Base-by-base conservation (phyloP, 2,329 filamentous ascomycete genomes). In the Penicillium sp. region DNA sequence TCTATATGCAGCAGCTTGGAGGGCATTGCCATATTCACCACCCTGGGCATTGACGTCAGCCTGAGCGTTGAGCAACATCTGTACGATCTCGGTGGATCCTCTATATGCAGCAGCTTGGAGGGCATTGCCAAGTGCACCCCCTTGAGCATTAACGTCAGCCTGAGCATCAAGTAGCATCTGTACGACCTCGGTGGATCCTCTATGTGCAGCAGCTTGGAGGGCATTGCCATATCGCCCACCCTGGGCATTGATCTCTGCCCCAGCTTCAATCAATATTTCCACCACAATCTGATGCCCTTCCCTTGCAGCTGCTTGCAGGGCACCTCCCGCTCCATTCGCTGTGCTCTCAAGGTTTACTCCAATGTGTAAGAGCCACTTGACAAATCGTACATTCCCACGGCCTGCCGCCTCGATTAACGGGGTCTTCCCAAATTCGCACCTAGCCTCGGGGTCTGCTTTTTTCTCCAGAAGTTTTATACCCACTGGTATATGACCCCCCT, bases 11-110 rank as follows among this genome's bases (percentile, higher is more conserved):
- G 47, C 47, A 19, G 47, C 53, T 1, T 55, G 47, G 14, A 55
- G 47, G 16, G 53, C 41, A 51, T 55, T 55, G 21, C 53, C 53
- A 29, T 24, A 51, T 5, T 43, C 0, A n/a, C 53, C 48, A 21
- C 39, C 41, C n/a, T 55, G 24, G 31, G 53, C 47, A 29, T 51
- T 51, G 5, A 51, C 39, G 47, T 51, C 31, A 13, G 53, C 53
- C 14, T 31, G 14, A 31, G 53, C 48, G 5, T 48, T 43, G 7
- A 56, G 53, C 11, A 56, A 33, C 16, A 56, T 41, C 13, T n/a
- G 6, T 1, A 56, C 48, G 13, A 52, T 19, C 14, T 48, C 22
- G 4, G 2, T 11, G 9, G 31, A 8, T 13, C 35, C 14, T 44
- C 3, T 2, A 10, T 1, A 8, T 6, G 35, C n/a, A 48, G 44